Evolutionary conservation across 805 yeast species (phyloP).

Genomic region (Zygotorulaspora danielsina): DNA sequence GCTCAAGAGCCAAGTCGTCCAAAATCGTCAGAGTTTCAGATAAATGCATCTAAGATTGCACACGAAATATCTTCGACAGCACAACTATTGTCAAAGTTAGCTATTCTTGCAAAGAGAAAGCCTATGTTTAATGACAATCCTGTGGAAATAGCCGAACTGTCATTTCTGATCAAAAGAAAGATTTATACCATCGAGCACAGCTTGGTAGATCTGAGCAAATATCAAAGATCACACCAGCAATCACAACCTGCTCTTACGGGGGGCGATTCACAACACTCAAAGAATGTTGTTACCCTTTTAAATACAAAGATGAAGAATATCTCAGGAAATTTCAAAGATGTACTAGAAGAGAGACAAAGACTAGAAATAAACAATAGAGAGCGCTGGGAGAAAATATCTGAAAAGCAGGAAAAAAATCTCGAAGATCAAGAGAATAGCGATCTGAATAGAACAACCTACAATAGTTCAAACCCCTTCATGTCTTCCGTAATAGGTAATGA

Average conservation of each 20-base stretch:
- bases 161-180: constrained; percentile 59
- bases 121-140: constrained; percentile 93
- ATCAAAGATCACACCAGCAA: constrained; percentile 44
- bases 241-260: constrained; percentile 42
- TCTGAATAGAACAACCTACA: constrained; percentile 22
- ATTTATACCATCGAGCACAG: constrained; percentile 66
- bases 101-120: constrained; percentile 78
- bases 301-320: constrained; percentile 89
- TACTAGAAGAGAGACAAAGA: constrained; percentile 81
- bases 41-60: constrained; percentile 75
- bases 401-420: constrained; percentile 11
- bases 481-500: constrained; percentile 30
- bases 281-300: constrained; percentile 79
- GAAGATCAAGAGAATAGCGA: constrained; percentile 5
- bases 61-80: constrained; percentile 86
- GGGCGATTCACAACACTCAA: constrained; percentile 70
- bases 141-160: constrained; percentile 85
- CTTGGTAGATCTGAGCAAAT: constrained; percentile 73
- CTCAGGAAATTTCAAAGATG: constrained; percentile 85
- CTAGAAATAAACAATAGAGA: constrained; percentile 75
- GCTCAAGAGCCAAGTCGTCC: constrained; percentile 36
- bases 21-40: constrained; percentile 58
- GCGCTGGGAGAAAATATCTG: constrained; percentile 79
- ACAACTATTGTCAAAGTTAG: constrained; percentile 71
- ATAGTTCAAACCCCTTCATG: constrained; percentile 41